Evolutionary conservation across 1,284 basidiomycete genomes (phyloP), one percentile per base, ranked within the genome.

Genomic region (Tilletiaria anomala): DNA sequence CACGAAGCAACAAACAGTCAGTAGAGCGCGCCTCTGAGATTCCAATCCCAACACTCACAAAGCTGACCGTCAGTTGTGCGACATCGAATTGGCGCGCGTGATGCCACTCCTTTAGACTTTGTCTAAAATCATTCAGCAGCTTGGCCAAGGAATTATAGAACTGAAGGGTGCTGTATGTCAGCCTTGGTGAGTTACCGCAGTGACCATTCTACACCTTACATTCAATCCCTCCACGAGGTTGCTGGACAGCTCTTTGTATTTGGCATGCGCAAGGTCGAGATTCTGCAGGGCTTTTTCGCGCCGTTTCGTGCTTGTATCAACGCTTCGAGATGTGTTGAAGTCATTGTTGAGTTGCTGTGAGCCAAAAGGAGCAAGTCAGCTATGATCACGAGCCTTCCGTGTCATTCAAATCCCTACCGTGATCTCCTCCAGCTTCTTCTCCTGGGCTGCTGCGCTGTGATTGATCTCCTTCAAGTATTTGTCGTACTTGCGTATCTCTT

Each of bases 181-280:
- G n/a, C n/a, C n/a, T n/a, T n/a, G n/a, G n/a, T n/a, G n/a, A n/a
- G n/a, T n/a, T n/a, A n/a, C n/a, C n/a, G n/a, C n/a, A n/a, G n/a
- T n/a, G n/a, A n/a, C n/a, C n/a, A n/a, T n/a, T n/a, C n/a, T n/a
- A n/a, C n/a, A n/a, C n/a, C 32, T n/a, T 22, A 37, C 45, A 16
- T 37, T 47, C 52, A 85, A 73, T 1, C 89, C 89, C 64, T 94
- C 88, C 39, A 83, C 79, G 10, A 91, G 72, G 63, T 94, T 87
- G 41, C 78, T 76, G 2, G 73, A 73, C 14, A 93, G 82, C 67
- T 94, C 88, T 37, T 77, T 74, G 68, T 89, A 93, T 61, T 86
- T 86, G 69, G 80, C 79, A 68, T 86, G 85, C 0, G 86, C 83
- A 24, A 81, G 68, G 53, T 93, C 85, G 39, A 94, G 77, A n/a